These are phyloP conservation scores for Starmerella bacillaris DNA, from an alignment of 805 yeast species.

Conservation along the genomic window DNA sequence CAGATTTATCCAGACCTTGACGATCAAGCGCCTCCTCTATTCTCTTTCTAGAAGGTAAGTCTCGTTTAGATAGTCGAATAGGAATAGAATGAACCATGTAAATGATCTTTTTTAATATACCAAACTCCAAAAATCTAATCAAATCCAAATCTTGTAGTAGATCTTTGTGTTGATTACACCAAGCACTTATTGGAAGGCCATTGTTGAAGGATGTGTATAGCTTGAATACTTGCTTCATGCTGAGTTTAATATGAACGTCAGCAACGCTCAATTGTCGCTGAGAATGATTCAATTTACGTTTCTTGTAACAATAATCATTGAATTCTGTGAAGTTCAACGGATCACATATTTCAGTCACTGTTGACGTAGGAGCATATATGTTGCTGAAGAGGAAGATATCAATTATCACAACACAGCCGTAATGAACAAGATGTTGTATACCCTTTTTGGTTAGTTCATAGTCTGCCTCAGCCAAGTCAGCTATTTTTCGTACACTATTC, in stretches of 20 bases:
- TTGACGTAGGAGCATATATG: constrained; percentile 75
- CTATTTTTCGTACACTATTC: constrained; percentile 60
- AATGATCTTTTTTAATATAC: constrained; percentile 61
- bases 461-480: constrained; percentile 67
- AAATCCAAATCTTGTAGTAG: constrained; percentile 52
- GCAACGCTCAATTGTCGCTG: background rate
- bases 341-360: constrained; percentile 49
- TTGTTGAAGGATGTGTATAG: constrained; percentile 64
- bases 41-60: constrained; percentile 2
- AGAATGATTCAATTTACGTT: background rate
- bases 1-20: constrained; percentile 5
- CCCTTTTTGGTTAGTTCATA: constrained; percentile 63
- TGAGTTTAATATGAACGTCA: constrained; percentile 1
- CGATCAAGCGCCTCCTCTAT: constrained; percentile 6
- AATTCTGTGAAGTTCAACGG: constrained; percentile 65
- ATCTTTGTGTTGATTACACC: constrained; percentile 56
- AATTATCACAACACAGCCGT: constrained; percentile 61
- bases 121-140: constrained; percentile 71
- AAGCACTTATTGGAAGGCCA: constrained; percentile 57
- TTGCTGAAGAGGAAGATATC: constrained; percentile 83
- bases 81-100: constrained; percentile 72
- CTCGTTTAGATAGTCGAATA: constrained; percentile 20
- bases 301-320: constrained; percentile 54
- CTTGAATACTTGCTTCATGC: constrained; percentile 32
- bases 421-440: constrained; percentile 78